Base-by-base conservation (phyloP, 2,329 filamentous ascomycete genomes). In the Domatiomyces globalis region DNA sequence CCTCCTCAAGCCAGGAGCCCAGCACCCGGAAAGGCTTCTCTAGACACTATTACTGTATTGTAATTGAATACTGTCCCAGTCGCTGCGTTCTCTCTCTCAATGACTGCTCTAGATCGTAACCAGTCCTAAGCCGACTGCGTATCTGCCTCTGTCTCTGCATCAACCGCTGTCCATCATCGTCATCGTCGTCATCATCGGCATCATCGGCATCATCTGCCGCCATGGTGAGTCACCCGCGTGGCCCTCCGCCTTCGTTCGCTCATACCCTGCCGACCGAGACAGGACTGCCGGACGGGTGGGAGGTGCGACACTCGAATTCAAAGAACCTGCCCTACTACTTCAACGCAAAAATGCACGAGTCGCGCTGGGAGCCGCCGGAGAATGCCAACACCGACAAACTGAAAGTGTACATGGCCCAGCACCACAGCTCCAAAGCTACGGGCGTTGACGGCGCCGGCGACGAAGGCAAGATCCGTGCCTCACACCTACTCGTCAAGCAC, bases 281-380 rank as follows among this genome's bases (percentile, higher is more conserved):
- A 61, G 90, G 90, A 67, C 80, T 95, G 57, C 89, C 89, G 56
- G 69, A 80, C 48, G 81, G 82, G 68, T 95, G 90, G 89, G 92
- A 96, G 73, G 87, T 98, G 65, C 87, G 92, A 68, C 87, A 94
- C 73, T 95, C 87, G 69, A 94, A 95, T 75, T 94, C 87, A 70
- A 96, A 95, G 75, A 94, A 94, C 72, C 84, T 96, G 36, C 92
- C 92, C 39, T 98, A 98, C 76, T 98, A 96, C 75, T 96, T 95
- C 83, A 94, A 95, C 71, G 74, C 84, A 45, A 73, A 71, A 60
- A 86, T 87, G 57, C 90, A 89, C 68, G 81, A 87, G 66, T 96
- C 92, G 57, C 81, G 87, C 71, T 98, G 92, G 92, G 92, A 96
- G 66, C 90, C 92, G 2, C 92, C 92, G 7, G 68, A 79, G 45